Base-by-base conservation (phyloP, 2,329 filamentous ascomycete genomes). In the Blastomyces emzantsi region DNA sequence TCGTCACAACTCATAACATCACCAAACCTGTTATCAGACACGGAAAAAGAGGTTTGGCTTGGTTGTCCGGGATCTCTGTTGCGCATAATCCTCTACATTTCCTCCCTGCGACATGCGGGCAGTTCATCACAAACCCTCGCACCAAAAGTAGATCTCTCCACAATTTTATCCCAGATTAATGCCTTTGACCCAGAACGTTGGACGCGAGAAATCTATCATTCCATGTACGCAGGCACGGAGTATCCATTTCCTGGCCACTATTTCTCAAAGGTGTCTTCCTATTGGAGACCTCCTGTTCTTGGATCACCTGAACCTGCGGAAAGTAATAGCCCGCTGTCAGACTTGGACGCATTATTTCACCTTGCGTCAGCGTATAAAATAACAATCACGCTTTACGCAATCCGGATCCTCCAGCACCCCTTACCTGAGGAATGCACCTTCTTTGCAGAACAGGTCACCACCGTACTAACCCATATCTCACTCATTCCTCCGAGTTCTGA, bases 331-430 rank as follows among this genome's bases (percentile, higher is more conserved):
- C 13, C 62, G 22, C 33, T 43, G 15, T 45, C 54, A 19, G 28
- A 45, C 33, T 45, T 41, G 9, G 39, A 45, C 6, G 51, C 41
- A 9, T 33, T 47, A 5, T 61, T 28, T 28, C 56, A 63, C 61
- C 78, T 83, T 1, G 82, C 75, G 36, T 71, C 69, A 57, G 68
- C 73, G 62, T 77, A 76, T 67, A 73, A 76, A 66, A 70, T 73
- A 30, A 71, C 74, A 52, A 74, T 77, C 57, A 76, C 77, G 64
- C 73, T 77, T 39, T 77, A 77, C 63, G 73, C 75, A 15, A 74
- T 73, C 57, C 71, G 75, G 9, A 74, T 77, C 1, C 72, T 77
- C 61, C 75, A 74, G 39, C 72, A 70, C 4, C 64, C 70, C 3
- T 69, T 71, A 9, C 60, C 69, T 25, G 70, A 69, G 36, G 70